Conservation (phyloP, 257 asterid genomes). For the Nicotiana attenuata region DNA sequence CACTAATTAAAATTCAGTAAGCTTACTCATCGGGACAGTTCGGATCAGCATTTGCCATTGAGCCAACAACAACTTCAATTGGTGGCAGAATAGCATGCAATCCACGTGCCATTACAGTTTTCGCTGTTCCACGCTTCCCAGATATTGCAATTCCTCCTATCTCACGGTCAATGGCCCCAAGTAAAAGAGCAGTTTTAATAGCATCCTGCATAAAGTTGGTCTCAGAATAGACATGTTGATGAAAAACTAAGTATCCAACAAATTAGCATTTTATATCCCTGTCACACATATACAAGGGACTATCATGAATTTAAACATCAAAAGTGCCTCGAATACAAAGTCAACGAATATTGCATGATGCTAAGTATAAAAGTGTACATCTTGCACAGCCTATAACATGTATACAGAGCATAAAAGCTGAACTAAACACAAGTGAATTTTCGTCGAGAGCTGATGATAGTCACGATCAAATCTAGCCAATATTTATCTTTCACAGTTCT, state of each 20-base stretch:
- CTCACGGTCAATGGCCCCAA: slow-evolving; percentile 94
- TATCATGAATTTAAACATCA: background rate
- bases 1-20: slow-evolving; percentile 18
- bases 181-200: slow-evolving; percentile 91
- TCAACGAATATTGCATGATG: background rate
- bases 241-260: background rate
- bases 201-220: slow-evolving; percentile 62
- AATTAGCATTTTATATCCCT: background rate
- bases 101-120: slow-evolving; percentile 98
- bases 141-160: slow-evolving; percentile 97
- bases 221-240: slow-evolving; percentile 11
- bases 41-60: slow-evolving; percentile 82
- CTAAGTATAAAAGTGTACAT: background rate
- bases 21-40: slow-evolving; percentile 76
- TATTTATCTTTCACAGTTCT: background rate
- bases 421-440: background rate
- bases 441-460: background rate
- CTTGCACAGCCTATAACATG: background rate
- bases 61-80: slow-evolving; percentile 80
- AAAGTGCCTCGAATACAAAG: background rate
- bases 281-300: background rate
- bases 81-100: slow-evolving; percentile 97
- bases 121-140: slow-evolving; percentile 97
- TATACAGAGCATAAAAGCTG: background rate
- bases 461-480: background rate